Base-by-base conservation (phyloP, 2,329 filamentous ascomycete species). In the Cercospora zeina region DNA sequence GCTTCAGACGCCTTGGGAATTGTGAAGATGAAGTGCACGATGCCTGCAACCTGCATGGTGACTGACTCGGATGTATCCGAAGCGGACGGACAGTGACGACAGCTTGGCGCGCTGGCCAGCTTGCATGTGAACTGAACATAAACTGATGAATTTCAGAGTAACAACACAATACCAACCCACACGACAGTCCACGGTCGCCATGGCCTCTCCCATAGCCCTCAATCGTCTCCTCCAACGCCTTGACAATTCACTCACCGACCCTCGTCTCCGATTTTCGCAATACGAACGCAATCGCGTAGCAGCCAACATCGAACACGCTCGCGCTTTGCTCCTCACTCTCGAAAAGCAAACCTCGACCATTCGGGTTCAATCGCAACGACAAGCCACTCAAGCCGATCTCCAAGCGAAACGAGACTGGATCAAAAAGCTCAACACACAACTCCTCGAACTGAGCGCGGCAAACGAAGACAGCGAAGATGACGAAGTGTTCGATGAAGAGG, bases 301-400 rank as follows among this genome's bases (percentile, higher is more conserved):
- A 67, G 80, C 82, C 66, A 93, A 91, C 70, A 79, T 93, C 64
- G 84, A 89, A 67, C 85, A 89, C 73, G 89, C 90, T 19, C 85
- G 87, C 42, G 82, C 81, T 0, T 81, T 90, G 31, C 84, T 93
- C 60, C 83, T 88, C 19, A 86, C 83, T 62, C 82, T 91, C 45
- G 90, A 92, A 73, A 88, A 90, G 69, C 85, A 89, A 68, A 82
- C 85, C 5, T 76, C 84, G 13, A 78, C 76, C n/a, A 77, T 87
- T 65, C 87, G 87, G 72, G 77, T 83, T 33, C 82, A 83, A 61
- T 74, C 80, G 4, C 84, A 83, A 62, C 84, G 85, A 68, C 80
- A 85, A 65, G 83, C 87, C 62, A 73, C 83, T 16, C 88, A 91
- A 74, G 76, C 79, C 21, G 86, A 89, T 64, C 78, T 93, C 33